Percentiles rank a stretch among this genome's conserved stretches.
Conservation (phyloP, 345 rosid genomes). For the Citrus inodora region DNA sequence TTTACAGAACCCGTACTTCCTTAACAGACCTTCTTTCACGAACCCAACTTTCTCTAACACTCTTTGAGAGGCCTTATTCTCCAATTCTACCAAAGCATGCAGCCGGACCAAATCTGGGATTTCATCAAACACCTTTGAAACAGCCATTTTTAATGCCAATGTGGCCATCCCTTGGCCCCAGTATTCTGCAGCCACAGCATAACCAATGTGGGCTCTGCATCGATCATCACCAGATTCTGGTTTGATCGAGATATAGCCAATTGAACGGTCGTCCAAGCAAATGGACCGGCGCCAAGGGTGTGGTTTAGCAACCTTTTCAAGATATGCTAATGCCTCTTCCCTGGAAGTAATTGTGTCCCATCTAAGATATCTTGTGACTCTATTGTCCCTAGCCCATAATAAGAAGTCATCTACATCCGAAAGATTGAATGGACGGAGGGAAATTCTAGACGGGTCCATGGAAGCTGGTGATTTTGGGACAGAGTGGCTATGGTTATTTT, state of each 20-base stretch:
- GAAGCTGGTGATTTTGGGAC: no score
- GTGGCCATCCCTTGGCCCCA: slow-evolving; percentile 50
- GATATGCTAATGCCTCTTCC: slow-evolving; percentile 33
- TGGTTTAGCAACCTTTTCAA: slow-evolving; percentile 32
- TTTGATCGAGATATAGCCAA: slow-evolving; percentile 40
- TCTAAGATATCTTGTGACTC: slow-evolving; percentile 42
- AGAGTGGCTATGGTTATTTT: no score
- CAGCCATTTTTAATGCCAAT: slow-evolving; percentile 33
- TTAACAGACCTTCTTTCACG: slow-evolving; percentile 52
- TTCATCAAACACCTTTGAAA: slow-evolving; percentile 28
- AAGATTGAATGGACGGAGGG: neutral
- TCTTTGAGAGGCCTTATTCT: slow-evolving; percentile 53
- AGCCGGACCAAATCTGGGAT: slow-evolving; percentile 43
- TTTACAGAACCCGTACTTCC: slow-evolving; percentile 45
- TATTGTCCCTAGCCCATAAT: slow-evolving; percentile 39
- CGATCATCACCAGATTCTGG: slow-evolving; percentile 32
- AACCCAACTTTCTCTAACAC: slow-evolving; percentile 66
- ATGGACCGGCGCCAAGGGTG: slow-evolving; percentile 50
- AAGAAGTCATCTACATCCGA: slow-evolving; percentile 52
- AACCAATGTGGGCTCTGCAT: slow-evolving; percentile 36
- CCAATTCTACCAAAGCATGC: slow-evolving; percentile 53
- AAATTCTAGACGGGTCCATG: no score
- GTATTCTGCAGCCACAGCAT: slow-evolving; percentile 32
- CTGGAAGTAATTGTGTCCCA: slow-evolving; percentile 36
- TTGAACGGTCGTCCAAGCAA: slow-evolving; percentile 37